Percentiles rank a stretch among this genome's conserved stretches.
Conservation (phyloP, 176 grass and related monocot genomes). For the Aegilops bicornis region DNA sequence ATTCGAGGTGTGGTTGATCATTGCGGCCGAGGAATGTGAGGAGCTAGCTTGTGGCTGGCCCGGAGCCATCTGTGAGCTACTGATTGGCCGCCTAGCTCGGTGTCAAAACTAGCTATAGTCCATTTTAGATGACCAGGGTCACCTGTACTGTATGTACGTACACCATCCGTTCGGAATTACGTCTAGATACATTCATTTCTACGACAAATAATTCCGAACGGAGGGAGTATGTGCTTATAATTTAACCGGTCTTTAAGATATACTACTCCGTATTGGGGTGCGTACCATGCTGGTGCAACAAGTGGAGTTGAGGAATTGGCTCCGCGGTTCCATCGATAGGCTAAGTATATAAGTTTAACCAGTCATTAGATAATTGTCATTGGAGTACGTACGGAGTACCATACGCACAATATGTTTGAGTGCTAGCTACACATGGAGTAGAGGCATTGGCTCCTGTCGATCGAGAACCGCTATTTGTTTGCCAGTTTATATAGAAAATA, state of each 20-base stretch:
- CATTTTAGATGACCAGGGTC: neutral
- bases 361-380: neutral
- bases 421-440: neutral
- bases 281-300: neutral
- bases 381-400: neutral
- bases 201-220: too few species aligned
- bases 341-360: neutral
- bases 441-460: neutral
- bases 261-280: neutral
- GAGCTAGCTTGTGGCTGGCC: neutral
- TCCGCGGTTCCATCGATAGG: neutral
- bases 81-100: neutral
- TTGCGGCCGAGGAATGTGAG: too few species aligned
- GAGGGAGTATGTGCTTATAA: neutral
- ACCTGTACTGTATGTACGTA: too few species aligned
- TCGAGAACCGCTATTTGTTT: neutral
- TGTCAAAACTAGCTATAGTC: neutral
- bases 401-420: neutral
- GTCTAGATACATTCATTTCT: too few species aligned
- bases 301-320: neutral
- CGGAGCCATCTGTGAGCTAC: neutral
- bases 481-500: neutral
- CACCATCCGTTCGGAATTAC: too few species aligned
- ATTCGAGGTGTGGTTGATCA: neutral
- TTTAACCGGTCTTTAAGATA: constrained; percentile 12